These are phyloP conservation scores for Colletotrichum theobromicola DNA, from an alignment of 2,329 filamentous ascomycete genomes.

Conservation along the genomic window DNA sequence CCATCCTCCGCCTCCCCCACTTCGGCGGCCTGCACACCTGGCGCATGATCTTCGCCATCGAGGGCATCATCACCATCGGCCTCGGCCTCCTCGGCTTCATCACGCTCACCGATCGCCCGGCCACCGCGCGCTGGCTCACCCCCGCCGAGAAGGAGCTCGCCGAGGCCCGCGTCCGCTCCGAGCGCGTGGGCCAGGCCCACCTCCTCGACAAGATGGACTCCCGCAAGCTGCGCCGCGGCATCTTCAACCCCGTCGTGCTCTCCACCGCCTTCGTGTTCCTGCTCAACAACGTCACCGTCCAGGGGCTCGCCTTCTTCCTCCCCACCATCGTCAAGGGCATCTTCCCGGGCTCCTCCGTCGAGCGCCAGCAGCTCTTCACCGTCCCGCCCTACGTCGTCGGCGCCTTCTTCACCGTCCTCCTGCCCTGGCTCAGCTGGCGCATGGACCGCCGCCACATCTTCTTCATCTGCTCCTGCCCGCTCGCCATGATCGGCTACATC, in stretches of 20 bases:
- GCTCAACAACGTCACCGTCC: constrained; percentile 70
- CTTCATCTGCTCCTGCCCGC: constrained; percentile 58
- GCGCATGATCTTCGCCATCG: constrained; percentile 77
- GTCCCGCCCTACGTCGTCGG: constrained; percentile 70
- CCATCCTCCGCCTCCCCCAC: constrained; percentile 61
- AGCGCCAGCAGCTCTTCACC: constrained; percentile 67
- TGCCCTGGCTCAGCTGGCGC: constrained; percentile 62
- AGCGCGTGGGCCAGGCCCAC: constrained; percentile 63
- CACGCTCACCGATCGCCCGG: constrained; percentile 70
- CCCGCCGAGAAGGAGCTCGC: constrained; percentile 68
- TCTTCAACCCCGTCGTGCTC: constrained; percentile 63
- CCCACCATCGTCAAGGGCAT: constrained; percentile 70
- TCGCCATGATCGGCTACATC: constrained; percentile 68
- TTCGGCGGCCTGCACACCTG: constrained; percentile 63
- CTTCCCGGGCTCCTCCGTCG: constrained; percentile 61
- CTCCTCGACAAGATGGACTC: constrained; percentile 66
- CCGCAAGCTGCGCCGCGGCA: constrained; percentile 62
- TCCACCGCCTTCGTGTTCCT: constrained; percentile 63
- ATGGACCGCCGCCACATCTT: constrained; percentile 60
- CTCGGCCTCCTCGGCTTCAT: constrained; percentile 63
- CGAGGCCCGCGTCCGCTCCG: constrained; percentile 62
- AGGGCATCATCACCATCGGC: constrained; percentile 64
- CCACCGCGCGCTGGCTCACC: constrained; percentile 68
- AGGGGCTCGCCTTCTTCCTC: constrained; percentile 69
- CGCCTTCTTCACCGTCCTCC: constrained; percentile 62